phyloP scores from a whole-genome alignment of 805 yeast genomes.

The Wickerhamomyces strasburgensis region DNA sequence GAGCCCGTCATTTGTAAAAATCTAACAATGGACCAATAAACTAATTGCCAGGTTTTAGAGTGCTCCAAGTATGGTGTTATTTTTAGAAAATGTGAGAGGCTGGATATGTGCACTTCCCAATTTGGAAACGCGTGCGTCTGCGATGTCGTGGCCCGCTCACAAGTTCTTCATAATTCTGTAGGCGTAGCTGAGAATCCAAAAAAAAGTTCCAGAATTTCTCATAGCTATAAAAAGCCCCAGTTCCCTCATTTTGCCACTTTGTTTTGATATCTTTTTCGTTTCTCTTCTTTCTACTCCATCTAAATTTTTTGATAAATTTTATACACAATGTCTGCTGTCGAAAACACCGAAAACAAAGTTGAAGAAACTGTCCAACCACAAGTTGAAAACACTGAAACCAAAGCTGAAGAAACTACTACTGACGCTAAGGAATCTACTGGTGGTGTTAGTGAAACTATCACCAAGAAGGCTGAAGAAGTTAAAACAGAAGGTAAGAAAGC shows the following conservation, averaged over 20 bases:
- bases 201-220: too few relatives aligned
- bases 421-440: slow-evolving; percentile 5
- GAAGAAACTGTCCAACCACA: slow-evolving; percentile 17
- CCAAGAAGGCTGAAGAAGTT: slow-evolving; percentile 12
- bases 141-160: too few relatives aligned
- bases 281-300: not conserved
- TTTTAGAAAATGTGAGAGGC: too few relatives aligned
- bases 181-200: too few relatives aligned
- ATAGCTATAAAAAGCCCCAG: too few relatives aligned
- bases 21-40: too few relatives aligned
- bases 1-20: too few relatives aligned
- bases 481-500: slow-evolving; percentile 14
- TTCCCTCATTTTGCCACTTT: slow-evolving; percentile 3
- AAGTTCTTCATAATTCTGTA: too few relatives aligned
- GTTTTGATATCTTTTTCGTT: slow-evolving; percentile 1
- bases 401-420: slow-evolving; percentile 12
- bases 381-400: slow-evolving; percentile 14
- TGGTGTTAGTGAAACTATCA: slow-evolving; percentile 7
- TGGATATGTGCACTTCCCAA: too few relatives aligned
- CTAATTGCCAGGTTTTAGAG: too few relatives aligned
- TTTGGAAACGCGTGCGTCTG: too few relatives aligned
- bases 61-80: too few relatives aligned
- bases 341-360: slow-evolving; percentile 17
- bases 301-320: not conserved
- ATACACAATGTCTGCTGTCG: slow-evolving; percentile 18